Base-by-base conservation (phyloP, 345 rosid species). In the Rhizophora apiculata region DNA sequence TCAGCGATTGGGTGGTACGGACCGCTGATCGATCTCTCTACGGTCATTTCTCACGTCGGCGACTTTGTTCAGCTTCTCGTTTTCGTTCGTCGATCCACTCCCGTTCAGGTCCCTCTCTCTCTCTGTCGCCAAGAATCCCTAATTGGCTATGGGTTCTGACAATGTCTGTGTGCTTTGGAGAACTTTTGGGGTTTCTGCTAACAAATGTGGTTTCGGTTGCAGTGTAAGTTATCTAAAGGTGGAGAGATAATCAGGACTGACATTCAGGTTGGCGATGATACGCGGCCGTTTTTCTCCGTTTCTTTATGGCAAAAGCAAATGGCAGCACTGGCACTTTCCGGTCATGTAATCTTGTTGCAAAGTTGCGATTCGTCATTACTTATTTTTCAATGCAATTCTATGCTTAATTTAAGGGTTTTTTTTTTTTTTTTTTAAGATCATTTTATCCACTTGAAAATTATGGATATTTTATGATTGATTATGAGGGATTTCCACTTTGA, bases 61-160 rank as follows among this genome's bases (percentile, higher is more conserved):
- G 73, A 74, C 67, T 79, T 86, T 36, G 91, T 86, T 27, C 91
- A 86, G 82, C 88, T 86, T 58, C 72, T 86, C 32, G 88, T 84
- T 49, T 78, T 78, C 60, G 80, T 84, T 32, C 91, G 78, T 68
- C 86, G 86, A 3, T 83, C 80, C 72, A 73, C 75, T 55, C 86
- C 91, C 34, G 76, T 87, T 46, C 89, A 84, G 85, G 86, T 85
- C 26, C 20, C 15, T 39, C 43, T 22, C 48, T 34, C 27, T 27
- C 54, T 27, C 26, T 27, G 59, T n/a, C 55, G 34, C 21, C 8
- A 4, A 6, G 22, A 29, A 43, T 11, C 49, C 6, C 48, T 16
- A n/a, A 39, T 46, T 16, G 6, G 21, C 13, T 53, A 21, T 1
- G 15, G 43, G 11, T n/a, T 21, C 53, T 54, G 61, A 9, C 29